These are phyloP conservation scores for Breynia disticha DNA, from an alignment of 441 rosid species.

Conservation along the genomic window DNA sequence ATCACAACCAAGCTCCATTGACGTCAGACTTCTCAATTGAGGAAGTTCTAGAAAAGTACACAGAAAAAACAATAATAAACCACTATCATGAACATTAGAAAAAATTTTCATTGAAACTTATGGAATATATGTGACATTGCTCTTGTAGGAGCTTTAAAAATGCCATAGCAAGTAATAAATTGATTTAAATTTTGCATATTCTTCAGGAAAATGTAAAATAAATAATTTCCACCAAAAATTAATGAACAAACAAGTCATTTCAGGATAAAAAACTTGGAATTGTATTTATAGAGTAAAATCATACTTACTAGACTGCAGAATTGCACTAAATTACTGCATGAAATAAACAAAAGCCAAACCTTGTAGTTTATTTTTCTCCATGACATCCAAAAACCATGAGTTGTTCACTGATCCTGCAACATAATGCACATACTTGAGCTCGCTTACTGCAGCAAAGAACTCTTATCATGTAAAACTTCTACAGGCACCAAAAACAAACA, in stretches of 20 bases:
- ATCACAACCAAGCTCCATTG: slow-evolving; percentile 94
- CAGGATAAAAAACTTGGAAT: too few species aligned
- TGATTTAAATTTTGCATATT: too few species aligned
- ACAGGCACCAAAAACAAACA: slow-evolving; percentile 10
- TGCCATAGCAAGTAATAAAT: not conserved
- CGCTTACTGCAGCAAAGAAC: slow-evolving; percentile 9
- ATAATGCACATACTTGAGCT: slow-evolving; percentile 20
- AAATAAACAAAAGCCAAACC: slow-evolving; percentile 27
- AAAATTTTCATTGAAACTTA: slow-evolving; percentile 4
- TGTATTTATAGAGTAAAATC: not conserved
- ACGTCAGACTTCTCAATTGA: slow-evolving; percentile 74
- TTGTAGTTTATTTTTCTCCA: slow-evolving; percentile 78
- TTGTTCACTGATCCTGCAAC: slow-evolving; percentile 67
- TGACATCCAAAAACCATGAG: slow-evolving; percentile 54
- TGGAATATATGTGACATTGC: not conserved
- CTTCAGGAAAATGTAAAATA: too few species aligned
- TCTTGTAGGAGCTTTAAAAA: not conserved
- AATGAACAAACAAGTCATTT: not conserved
- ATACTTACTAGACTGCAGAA: not conserved
- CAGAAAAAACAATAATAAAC: not conserved
- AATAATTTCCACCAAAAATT: too few species aligned
- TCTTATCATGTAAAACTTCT: slow-evolving; percentile 3
- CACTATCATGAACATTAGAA: slow-evolving; percentile 6
- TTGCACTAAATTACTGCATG: not conserved
- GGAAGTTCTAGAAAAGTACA: slow-evolving; percentile 54